These are phyloP conservation scores for Theobroma grandiflorum DNA, from an alignment of 441 rosid genomes.

Conservation along the genomic window DNA sequence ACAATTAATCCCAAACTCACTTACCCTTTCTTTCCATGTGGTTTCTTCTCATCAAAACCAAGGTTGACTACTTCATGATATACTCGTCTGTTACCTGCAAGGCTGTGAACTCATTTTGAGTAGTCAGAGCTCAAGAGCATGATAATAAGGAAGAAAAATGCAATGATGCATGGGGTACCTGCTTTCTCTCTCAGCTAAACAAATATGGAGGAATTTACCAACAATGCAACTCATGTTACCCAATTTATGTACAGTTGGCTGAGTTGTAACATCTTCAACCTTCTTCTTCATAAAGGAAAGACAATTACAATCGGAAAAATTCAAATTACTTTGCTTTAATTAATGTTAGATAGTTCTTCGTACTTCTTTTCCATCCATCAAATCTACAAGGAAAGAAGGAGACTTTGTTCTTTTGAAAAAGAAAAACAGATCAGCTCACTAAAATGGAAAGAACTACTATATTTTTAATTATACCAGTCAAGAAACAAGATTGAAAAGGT, in stretches of 20 bases:
- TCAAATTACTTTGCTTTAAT: neutral
- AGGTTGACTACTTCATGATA: neutral
- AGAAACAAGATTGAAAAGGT: conserved; percentile 90
- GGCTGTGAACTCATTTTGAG: neutral
- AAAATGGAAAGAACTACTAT: conserved; percentile 13
- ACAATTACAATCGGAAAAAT: neutral
- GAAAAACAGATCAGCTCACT: neutral
- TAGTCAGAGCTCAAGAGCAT: neutral
- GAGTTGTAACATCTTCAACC: neutral
- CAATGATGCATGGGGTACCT: neutral
- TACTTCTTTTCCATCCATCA: neutral
- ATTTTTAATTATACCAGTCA: conserved; percentile 74
- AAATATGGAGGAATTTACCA: neutral
- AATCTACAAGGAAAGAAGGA: conserved; percentile 15
- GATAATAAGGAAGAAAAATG: neutral
- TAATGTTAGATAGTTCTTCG: neutral
- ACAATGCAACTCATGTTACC: neutral
- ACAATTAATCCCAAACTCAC: neutral
- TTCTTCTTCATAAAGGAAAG: neutral
- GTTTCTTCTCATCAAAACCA: neutral
- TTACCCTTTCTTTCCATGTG: neutral
- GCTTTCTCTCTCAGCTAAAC: neutral
- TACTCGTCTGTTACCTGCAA: neutral
- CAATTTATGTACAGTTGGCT: neutral
- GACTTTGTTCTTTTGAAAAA: neutral